Evolutionary conservation across 441 rosid species (phyloP).

Genomic region (Cnidoscolus chayamansa): DNA sequence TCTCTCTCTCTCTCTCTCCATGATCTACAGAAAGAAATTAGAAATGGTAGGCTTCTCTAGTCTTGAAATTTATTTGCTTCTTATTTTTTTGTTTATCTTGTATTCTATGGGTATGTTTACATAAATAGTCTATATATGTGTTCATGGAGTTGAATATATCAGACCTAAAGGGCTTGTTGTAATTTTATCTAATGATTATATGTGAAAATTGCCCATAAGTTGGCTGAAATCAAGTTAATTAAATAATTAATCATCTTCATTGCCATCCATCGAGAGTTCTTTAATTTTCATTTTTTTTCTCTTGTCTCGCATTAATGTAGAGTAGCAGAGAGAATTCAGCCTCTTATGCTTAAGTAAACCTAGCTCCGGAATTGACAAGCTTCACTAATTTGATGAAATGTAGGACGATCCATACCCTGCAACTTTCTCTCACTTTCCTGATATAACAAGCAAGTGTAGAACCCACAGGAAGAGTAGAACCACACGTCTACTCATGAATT

Average conservation of each 20-base stretch:
- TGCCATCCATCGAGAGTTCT: background rate
- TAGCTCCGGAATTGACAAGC: background rate
- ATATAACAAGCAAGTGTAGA: background rate
- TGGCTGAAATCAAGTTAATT: too few relatives aligned
- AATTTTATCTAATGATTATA: background rate
- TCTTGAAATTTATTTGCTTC: slow-evolving; percentile 21
- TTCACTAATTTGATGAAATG: background rate
- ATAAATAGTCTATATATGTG: slow-evolving; percentile 17
- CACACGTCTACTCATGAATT: background rate
- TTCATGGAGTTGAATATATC: slow-evolving; percentile 25
- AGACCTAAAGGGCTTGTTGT: slow-evolving; percentile 18
- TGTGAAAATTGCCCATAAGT: too few relatives aligned
- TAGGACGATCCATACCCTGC: background rate
- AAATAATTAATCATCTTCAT: background rate
- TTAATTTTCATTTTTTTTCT: too few relatives aligned
- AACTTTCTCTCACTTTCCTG: background rate
- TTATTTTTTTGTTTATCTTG: slow-evolving; percentile 18
- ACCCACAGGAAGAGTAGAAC: background rate
- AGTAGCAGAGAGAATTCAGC: background rate
- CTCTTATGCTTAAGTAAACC: background rate
- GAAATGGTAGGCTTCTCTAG: slow-evolving; percentile 31
- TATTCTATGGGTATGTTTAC: slow-evolving; percentile 25
- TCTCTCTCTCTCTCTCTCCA: background rate
- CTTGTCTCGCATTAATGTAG: too few relatives aligned
- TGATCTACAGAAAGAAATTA: slow-evolving; percentile 18